Conservation (phyloP, 176 grass and related monocot genomes). For the Hordeum vulgare region MorexV3_pseudomolecules_assembly NC_058523.1:504928339-504928838, state of each 20-base stretch:
- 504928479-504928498: slow-evolving; percentile 2
- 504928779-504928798: neutral
- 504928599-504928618: neutral
- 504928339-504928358: no score
- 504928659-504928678: neutral
- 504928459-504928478: neutral
- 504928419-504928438: no score
- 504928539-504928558: neutral
- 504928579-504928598: neutral
- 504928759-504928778: neutral
- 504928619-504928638: neutral
- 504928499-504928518: neutral
- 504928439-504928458: neutral
- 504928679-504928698: neutral
- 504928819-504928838: slow-evolving; percentile 4
- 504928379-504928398: no score
- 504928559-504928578: neutral
- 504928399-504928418: no score
- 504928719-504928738: neutral
- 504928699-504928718: neutral
- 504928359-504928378: no score
- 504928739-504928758: neutral
- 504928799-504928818: neutral
- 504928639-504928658: neutral
- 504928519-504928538: neutral